Evolutionary conservation across 352 stramenopile species (phyloP).

Genomic region (Phytopythium boreale): DNA sequence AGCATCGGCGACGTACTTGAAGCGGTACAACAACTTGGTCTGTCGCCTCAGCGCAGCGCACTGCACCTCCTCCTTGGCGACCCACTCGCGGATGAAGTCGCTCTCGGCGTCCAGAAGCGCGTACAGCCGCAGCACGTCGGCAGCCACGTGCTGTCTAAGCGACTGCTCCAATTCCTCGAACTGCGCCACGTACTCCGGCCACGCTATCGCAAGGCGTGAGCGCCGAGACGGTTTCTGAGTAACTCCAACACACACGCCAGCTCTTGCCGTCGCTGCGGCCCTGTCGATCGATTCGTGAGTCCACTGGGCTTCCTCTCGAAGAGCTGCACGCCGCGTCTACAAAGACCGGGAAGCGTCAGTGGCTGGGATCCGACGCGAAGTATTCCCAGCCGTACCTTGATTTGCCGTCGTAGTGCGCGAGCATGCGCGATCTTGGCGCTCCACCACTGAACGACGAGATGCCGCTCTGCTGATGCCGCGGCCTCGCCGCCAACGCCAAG

Average conservation of each 20-base stretch:
- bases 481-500: background rate
- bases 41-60: constrained; percentile 26
- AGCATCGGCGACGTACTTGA: constrained; percentile 28
- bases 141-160: constrained; percentile 30
- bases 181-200: constrained; percentile 15
- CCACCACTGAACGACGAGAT: background rate
- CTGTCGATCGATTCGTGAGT: background rate
- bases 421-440: background rate
- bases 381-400: background rate
- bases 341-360: background rate
- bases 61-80: constrained; percentile 15
- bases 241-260: background rate
- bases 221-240: background rate
- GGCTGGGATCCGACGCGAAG: background rate
- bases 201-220: background rate
- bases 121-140: constrained; percentile 36
- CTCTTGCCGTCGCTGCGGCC: background rate
- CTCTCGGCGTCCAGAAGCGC: constrained; percentile 48
- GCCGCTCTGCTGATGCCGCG: background rate
- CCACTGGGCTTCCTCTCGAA: background rate
- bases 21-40: constrained; percentile 39
- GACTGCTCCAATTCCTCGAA: constrained; percentile 24
- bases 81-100: constrained; percentile 35
- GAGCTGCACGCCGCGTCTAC: background rate
- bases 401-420: background rate